Evolutionary conservation across 208 protist species (phyloP), one percentile per base, ranked within the genome.

Genomic region (Leishmania tarentolae): DNA sequence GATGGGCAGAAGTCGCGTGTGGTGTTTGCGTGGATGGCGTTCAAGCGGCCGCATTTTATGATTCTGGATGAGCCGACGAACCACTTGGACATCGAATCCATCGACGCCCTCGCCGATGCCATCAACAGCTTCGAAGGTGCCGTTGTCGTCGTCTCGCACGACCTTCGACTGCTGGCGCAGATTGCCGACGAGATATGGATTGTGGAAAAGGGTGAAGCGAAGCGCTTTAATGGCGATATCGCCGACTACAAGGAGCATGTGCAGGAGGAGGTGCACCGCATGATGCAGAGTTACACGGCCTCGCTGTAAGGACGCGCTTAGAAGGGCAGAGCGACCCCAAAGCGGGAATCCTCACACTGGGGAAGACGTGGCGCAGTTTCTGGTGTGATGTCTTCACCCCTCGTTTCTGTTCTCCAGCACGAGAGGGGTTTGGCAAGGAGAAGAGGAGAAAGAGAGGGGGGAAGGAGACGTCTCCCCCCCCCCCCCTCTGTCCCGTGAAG

Each of bases 31-130:
- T 98, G 97, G 88, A 91, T 99, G 76, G 90, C 97, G 5, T 97
- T 97, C 86, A 80, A 84, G 68, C 85, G 92, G n/a, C 98, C 98
- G 6, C 98, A 99, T 84, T 97, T 99, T 47, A 93, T 99, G 77
- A 96, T 99, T 82, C 90, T 99, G 47, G 98, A 99, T 85, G 98
- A 99, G 93, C 98, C 98, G 24, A 99, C 98, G 4, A 99, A 99
- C 85, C 97, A 99, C 84, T 86, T 99, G 53, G 98, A 99, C 88
- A 99, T 99, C 85, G 97, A 99, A 77, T 98, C 95, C 24, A 99
- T 99, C 83, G 98, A 99, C 79, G 97, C 98, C 35, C 91, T 99
- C 75, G 97, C 95, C 40, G 90, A 98, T 21, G 98, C 97, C 35
- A 96, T 99, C 50, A 97, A 96, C 76, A 75, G 81, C 31, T 99